These are phyloP conservation scores for Fraxinus anomala DNA, from an alignment of 257 asterid genomes.

Conservation along the genomic window DNA sequence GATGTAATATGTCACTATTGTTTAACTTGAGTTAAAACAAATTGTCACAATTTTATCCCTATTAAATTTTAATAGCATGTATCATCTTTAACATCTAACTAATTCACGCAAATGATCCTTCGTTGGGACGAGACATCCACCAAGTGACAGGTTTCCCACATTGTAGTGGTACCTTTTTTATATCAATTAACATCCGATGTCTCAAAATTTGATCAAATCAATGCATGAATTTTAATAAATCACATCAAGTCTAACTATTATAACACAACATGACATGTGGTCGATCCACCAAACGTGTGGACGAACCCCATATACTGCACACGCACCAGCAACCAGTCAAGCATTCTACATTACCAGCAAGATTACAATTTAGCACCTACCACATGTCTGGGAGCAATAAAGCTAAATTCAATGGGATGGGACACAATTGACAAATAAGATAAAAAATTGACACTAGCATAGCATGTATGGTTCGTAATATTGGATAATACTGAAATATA, in stretches of 20 bases:
- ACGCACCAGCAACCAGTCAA: background rate
- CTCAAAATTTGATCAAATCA: too few relatives aligned
- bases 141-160: background rate
- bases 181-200: too few relatives aligned
- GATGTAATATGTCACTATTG: too few relatives aligned
- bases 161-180: too few relatives aligned
- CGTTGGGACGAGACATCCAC: background rate
- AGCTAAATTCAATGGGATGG: background rate
- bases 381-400: too few relatives aligned
- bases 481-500: background rate
- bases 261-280: background rate
- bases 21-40: too few relatives aligned
- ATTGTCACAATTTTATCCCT: too few relatives aligned
- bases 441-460: background rate
- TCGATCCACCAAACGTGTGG: background rate
- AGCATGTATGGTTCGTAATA: background rate
- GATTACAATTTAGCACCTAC: too few relatives aligned
- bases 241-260: background rate
- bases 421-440: background rate
- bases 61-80: too few relatives aligned
- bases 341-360: background rate
- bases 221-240: background rate
- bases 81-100: too few relatives aligned
- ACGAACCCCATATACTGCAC: background rate
- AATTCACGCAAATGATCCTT: too few relatives aligned